These are phyloP conservation scores for Zygosaccharomyces pseudobailii DNA, from an alignment of 1,139 yeast species.

Conservation along the genomic window DNA sequence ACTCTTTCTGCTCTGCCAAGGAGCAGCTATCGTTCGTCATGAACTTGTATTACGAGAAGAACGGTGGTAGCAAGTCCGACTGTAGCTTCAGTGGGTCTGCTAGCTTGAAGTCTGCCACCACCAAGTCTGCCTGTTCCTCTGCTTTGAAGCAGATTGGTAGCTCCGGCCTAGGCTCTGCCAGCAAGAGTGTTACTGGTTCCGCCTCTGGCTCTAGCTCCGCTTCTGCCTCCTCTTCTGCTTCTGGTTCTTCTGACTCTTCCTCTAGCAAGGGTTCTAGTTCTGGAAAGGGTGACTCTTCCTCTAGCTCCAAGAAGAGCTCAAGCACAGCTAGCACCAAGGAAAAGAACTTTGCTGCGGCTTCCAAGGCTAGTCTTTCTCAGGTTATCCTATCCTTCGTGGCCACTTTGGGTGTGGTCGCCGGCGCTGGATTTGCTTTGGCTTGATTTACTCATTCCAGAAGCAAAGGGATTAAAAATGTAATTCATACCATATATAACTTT, in stretches of 20 bases:
- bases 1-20: constrained; percentile 59
- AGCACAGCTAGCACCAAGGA: constrained; percentile 30
- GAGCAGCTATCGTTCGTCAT: constrained; percentile 60
- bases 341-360: constrained; percentile 25
- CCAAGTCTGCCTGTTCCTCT: constrained; percentile 55
- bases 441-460: constrained; percentile 12
- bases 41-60: constrained; percentile 56
- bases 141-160: constrained; percentile 39
- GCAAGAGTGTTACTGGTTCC: constrained; percentile 39
- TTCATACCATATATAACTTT: not conserved
- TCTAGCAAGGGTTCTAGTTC: constrained; percentile 11
- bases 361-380: constrained; percentile 58
- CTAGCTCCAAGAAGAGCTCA: constrained; percentile 30
- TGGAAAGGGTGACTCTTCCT: constrained; percentile 9
- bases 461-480: not conserved
- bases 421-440: constrained; percentile 58
- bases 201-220: constrained; percentile 26
- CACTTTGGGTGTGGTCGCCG: constrained; percentile 58
- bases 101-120: constrained; percentile 41
- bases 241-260: constrained; percentile 16
- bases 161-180: constrained; percentile 37
- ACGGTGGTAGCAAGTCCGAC: constrained; percentile 44
- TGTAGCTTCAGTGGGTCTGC: constrained; percentile 72
- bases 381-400: constrained; percentile 69
- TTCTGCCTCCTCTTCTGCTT: constrained; percentile 23